phyloP scores from a whole-genome alignment of 768 basidiomycete species.

The Mrakia gelida region DNA sequence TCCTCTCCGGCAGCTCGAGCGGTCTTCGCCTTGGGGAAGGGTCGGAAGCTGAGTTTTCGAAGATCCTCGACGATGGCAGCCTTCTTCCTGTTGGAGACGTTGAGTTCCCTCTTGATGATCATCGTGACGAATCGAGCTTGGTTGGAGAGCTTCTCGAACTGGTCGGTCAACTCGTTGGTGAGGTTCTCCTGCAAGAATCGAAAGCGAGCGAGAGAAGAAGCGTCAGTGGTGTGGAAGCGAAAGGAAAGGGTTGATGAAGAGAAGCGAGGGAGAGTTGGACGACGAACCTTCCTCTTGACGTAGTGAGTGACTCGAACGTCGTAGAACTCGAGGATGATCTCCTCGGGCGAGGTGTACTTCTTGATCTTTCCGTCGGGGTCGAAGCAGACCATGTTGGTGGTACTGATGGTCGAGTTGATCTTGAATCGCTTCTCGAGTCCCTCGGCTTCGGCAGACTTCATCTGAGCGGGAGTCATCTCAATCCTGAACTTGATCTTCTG shows the following conservation, averaged over 20 bases:
- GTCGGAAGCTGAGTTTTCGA: conserved; percentile 75
- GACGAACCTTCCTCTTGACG: conserved; percentile 83
- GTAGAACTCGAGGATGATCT: conserved; percentile 90
- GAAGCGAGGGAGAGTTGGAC: neutral
- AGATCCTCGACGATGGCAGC: conserved; percentile 77
- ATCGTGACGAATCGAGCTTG: conserved; percentile 96
- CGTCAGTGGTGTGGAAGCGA: conserved; percentile 25
- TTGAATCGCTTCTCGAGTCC: conserved; percentile 91
- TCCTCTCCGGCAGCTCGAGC: conserved; percentile 66
- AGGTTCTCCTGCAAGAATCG: conserved; percentile 64
- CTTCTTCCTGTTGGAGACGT: conserved; percentile 83
- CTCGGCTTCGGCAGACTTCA: conserved; percentile 82
- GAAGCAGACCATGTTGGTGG: conserved; percentile 98
- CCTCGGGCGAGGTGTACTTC: conserved; percentile 82
- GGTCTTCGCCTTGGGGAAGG: conserved; percentile 75
- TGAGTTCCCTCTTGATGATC: conserved; percentile 80
- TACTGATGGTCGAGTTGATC: conserved; percentile 73
- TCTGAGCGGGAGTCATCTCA: conserved; percentile 69
- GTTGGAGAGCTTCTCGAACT: conserved; percentile 80
- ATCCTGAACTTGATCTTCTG: conserved; percentile 83
- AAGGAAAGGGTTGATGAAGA: neutral
- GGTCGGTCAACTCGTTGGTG: conserved; percentile 71
- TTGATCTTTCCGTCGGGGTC: conserved; percentile 94
- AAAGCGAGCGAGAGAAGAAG: neutral
- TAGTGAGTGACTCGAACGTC: conserved; percentile 82